A percentile compares a stretch with the other conserved stretches of the same genome.
Conservation (phyloP, 495 filamentous ascomycete genomes). For the Penicillium parvum region DNA sequence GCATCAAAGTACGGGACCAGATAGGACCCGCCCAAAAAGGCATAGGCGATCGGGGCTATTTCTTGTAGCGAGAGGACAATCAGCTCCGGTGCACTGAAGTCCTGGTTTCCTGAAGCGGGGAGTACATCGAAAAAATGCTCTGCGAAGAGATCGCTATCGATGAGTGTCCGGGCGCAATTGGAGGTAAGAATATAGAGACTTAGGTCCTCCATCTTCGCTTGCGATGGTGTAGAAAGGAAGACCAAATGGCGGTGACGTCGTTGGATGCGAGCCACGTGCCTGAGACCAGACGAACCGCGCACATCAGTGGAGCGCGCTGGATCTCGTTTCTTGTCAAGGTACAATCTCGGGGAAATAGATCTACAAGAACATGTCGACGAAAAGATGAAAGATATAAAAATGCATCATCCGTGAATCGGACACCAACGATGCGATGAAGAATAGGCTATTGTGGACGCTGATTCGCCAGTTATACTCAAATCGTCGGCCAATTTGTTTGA, state of each 20-base stretch:
- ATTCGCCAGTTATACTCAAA: not conserved
- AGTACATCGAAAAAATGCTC: slow-evolving; percentile 69
- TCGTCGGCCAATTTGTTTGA: too few species aligned
- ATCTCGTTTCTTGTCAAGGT: not conserved
- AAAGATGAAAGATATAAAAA: not conserved
- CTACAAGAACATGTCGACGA: not conserved
- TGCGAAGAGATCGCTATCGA: slow-evolving; percentile 62
- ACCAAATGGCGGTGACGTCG: slow-evolving; percentile 15
- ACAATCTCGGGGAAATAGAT: not conserved
- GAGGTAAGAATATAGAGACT: slow-evolving; percentile 76
- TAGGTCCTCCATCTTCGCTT: slow-evolving; percentile 42
- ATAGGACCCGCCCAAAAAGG: slow-evolving; percentile 81
- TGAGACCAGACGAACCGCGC: too few species aligned
- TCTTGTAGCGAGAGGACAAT: slow-evolving; percentile 83
- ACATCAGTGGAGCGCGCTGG: slow-evolving; percentile 3
- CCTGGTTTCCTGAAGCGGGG: slow-evolving; percentile 36
- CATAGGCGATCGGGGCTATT: slow-evolving; percentile 74
- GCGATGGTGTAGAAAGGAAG: not conserved
- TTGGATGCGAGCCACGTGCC: slow-evolving; percentile 8
- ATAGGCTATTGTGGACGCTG: not conserved
- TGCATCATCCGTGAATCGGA: slow-evolving; percentile 58
- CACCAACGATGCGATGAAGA: slow-evolving; percentile 56
- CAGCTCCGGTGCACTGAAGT: slow-evolving; percentile 52
- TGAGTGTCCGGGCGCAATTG: slow-evolving; percentile 73
- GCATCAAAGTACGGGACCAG: slow-evolving; percentile 70